Percentiles rank a stretch among this genome's conserved stretches.
phyloP scores from a whole-genome alignment of 2,329 filamentous ascomycete species.

The Gaeumannomyces sp. region DNA sequence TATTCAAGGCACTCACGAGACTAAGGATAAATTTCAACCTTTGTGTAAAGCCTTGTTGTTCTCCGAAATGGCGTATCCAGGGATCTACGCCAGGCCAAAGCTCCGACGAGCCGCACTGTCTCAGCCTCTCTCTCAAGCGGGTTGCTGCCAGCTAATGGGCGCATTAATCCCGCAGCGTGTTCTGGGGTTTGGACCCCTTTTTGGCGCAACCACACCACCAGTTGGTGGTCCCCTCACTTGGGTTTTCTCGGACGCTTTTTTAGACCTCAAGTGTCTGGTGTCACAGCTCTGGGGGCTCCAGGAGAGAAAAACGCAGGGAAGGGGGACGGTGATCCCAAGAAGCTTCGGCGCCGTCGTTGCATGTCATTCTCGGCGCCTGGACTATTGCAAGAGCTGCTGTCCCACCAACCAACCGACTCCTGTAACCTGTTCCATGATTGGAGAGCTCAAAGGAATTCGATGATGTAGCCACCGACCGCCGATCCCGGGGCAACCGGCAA shows the following conservation, averaged over 20 bases:
- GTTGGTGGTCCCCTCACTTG: no score
- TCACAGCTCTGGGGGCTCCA: no score
- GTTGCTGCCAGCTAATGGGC: background rate
- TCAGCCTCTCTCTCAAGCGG: background rate
- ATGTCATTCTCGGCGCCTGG: background rate
- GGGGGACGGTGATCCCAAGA: background rate
- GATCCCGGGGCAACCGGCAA: background rate
- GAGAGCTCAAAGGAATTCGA: background rate
- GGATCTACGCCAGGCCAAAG: background rate
- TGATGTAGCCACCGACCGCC: background rate
- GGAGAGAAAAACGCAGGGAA: background rate
- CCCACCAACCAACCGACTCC: background rate
- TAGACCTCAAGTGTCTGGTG: no score
- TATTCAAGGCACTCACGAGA: background rate
- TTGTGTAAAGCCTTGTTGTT: no score
- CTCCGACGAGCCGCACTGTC: background rate
- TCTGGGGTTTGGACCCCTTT: no score
- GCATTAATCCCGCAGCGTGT: background rate
- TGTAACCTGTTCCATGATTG: background rate
- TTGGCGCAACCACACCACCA: no score
- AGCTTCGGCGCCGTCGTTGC: background rate
- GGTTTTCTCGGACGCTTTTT: no score
- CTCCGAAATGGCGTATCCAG: no score
- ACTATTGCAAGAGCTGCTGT: no score
- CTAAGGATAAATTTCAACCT: background rate